A percentile compares a stretch with the other conserved stretches of the same genome.
Conservation (phyloP, 1,284 basidiomycete species). For the Rhodotorula sp. region DNA sequence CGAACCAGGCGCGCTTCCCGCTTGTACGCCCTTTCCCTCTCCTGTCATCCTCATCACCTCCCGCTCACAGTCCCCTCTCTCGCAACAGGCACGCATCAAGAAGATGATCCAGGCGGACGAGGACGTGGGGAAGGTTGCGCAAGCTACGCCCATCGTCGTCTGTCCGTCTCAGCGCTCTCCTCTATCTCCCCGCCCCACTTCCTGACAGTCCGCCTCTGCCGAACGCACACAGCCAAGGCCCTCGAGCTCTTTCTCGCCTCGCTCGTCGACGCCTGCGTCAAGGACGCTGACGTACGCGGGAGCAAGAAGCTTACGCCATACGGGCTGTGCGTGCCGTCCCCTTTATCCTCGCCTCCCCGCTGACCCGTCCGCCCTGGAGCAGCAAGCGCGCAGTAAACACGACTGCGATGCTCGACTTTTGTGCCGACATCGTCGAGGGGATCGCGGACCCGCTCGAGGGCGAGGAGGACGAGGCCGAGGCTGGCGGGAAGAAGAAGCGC, state of each 20-base stretch:
- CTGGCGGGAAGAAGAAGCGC: constrained; percentile 55
- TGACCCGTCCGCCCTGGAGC: constrained; percentile 12
- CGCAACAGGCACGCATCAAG: constrained; percentile 78
- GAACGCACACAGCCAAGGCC: constrained; percentile 74
- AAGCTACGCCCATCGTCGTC: constrained; percentile 94
- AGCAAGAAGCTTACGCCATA: constrained; percentile 90
- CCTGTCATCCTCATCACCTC: neutral
- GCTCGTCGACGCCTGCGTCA: constrained; percentile 80
- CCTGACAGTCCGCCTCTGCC: neutral
- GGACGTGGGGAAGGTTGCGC: constrained; percentile 97
- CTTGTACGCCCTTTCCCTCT: constrained; percentile 19
- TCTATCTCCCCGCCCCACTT: neutral
- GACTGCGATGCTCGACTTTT: constrained; percentile 89
- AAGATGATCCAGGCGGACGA: constrained; percentile 99
- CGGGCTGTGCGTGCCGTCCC: constrained; percentile 75
- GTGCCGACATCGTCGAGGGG: constrained; percentile 88
- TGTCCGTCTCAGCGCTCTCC: constrained; percentile 64
- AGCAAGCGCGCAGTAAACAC: constrained; percentile 93
- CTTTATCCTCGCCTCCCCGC: neutral
- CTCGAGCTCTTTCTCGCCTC: constrained; percentile 89
- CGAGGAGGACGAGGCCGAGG: constrained; percentile 58
- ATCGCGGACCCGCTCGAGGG: constrained; percentile 75
- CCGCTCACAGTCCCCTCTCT: neutral
- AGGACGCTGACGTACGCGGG: constrained; percentile 76
- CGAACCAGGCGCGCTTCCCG: constrained; percentile 40